Evolutionary conservation across 2,329 filamentous ascomycete genomes (phyloP).

Genomic region (Phialophora macrospora): DNA sequence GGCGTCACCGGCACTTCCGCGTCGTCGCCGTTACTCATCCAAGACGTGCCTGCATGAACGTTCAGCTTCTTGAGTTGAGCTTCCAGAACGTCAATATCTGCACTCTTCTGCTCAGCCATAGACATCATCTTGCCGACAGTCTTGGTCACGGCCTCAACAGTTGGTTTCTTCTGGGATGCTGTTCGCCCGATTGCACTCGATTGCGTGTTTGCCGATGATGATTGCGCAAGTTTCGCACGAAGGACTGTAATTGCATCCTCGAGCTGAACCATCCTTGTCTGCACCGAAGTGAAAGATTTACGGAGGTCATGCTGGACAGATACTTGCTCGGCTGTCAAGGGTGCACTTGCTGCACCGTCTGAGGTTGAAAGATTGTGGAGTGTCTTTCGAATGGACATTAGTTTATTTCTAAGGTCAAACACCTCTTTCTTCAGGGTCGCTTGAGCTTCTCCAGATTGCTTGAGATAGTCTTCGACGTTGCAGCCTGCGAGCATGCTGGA

Average conservation of each 20-base stretch:
- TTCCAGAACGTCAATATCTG: slow-evolving; percentile 88
- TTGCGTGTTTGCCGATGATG: slow-evolving; percentile 51
- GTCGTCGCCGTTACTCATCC: slow-evolving; percentile 22
- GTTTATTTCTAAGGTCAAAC: slow-evolving; percentile 72
- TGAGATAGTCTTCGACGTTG: slow-evolving; percentile 69
- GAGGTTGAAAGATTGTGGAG: slow-evolving; percentile 72
- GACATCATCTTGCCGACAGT: slow-evolving; percentile 91
- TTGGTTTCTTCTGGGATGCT: slow-evolving; percentile 66
- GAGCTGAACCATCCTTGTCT: slow-evolving; percentile 73
- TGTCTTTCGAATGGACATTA: slow-evolving; percentile 78
- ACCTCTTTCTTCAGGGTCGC: slow-evolving; percentile 71
- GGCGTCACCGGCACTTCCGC: slow-evolving; percentile 28
- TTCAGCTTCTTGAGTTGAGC: slow-evolving; percentile 78
- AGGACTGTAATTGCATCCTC: slow-evolving; percentile 82
- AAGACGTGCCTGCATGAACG: slow-evolving; percentile 45
- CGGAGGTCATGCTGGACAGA: slow-evolving; percentile 84
- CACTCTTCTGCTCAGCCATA: slow-evolving; percentile 89
- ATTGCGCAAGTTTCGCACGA: slow-evolving; percentile 73
- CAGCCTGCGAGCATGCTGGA: slow-evolving; percentile 68
- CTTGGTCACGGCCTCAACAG: slow-evolving; percentile 86
- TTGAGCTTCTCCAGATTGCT: slow-evolving; percentile 70
- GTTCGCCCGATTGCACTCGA: slow-evolving; percentile 30
- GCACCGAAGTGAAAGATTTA: slow-evolving; percentile 72
- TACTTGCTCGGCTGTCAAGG: slow-evolving; percentile 82
- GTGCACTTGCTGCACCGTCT: slow-evolving; percentile 69